Evolutionary conservation across 2,329 filamentous ascomycete species (phyloP), one percentile per base, ranked within the genome.

Genomic region (Colletotrichum shisoi): DNA sequence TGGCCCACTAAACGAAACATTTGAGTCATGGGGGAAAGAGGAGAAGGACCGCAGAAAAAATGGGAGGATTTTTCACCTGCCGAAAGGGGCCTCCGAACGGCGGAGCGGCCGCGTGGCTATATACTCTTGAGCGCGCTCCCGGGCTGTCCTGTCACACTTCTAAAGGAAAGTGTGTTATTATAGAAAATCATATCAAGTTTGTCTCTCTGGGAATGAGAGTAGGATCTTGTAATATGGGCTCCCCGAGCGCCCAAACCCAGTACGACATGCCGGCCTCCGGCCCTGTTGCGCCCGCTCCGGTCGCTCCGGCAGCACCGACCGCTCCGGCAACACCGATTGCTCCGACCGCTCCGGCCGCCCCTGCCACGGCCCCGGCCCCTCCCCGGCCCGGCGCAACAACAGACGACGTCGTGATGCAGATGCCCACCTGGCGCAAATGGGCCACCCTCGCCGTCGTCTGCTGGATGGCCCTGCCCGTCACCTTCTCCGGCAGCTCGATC

Each of bases 401-500:
- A 59, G 71, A 71, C 69, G 73, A 74, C 17, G 57, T 34, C 4
- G 68, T 63, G 27, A 52, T 70, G 57, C 59, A 71, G 31, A 67
- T 71, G 57, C 57, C 70, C 27, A 21, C 58, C 6, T 70, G 70
- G 69, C 63, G 69, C 8, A 70, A 70, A 39, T 70, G 68, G 57
- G 52, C 71, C 9, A 70, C 69, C 2, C 59, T 74, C 8, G 69
- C 69, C 19, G 62, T 66, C 1, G 66, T 70, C 17, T 72, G 71
- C 64, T 73, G 70, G 71, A 71, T 71, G 69, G 69, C 71, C 4
- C 52, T 74, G 67, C 87, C 90, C 57, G 88, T 92, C 67, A 91
- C 91, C 1, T 97, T 97, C 72, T 89, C 89, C 0, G 91, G 87
- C 37, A 94, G 91, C 0, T 89, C 89, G 1, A 87, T 94, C 15